Percentiles rank a stretch among this genome's conserved stretches.
These are phyloP conservation scores for Ceratocystis huliohia DNA, from an alignment of 2,329 filamentous ascomycete species.

Conservation along the genomic window DNA sequence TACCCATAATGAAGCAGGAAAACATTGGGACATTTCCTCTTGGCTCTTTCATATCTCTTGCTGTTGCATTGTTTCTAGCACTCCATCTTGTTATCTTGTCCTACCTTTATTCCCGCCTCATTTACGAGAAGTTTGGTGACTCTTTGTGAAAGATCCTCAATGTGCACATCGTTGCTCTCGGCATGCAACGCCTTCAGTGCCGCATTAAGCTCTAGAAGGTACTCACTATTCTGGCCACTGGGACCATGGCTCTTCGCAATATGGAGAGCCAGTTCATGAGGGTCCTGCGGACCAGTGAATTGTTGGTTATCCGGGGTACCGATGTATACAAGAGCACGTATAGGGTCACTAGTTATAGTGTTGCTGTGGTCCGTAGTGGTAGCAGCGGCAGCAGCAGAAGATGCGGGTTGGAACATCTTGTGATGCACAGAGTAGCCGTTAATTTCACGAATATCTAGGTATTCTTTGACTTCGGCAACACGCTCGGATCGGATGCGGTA, in stretches of 20 bases:
- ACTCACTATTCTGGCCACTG: conserved; percentile 82
- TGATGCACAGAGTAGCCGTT: conserved; percentile 94
- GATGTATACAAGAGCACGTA: conserved; percentile 70
- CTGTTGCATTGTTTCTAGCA: not conserved
- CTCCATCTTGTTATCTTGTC: not conserved
- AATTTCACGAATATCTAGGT: conserved; percentile 92
- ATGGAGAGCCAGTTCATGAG: conserved; percentile 62
- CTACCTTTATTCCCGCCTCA: not conserved
- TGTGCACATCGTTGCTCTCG: conserved; percentile 70
- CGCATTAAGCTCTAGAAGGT: conserved; percentile 66
- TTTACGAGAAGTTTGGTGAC: conserved; percentile 47
- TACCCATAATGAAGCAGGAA: no score
- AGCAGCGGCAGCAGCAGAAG: conserved; percentile 28
- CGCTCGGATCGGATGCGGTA: conserved; percentile 65
- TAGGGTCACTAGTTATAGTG: conserved; percentile 24
- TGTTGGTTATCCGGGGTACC: conserved; percentile 87
- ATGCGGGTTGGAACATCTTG: conserved; percentile 60
- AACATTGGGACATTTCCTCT: not conserved
- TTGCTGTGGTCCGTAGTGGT: conserved; percentile 21
- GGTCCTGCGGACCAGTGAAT: conserved; percentile 75
- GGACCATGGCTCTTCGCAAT: conserved; percentile 67
- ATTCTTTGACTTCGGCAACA: conserved; percentile 70
- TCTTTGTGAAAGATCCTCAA: conserved; percentile 65
- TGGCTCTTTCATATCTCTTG: not conserved
- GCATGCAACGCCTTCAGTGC: conserved; percentile 60